Percentiles rank a stretch among this genome's conserved stretches.
phyloP scores from a whole-genome alignment of 1,284 basidiomycete genomes.

The Tranzscheliella williamsii region DNA sequence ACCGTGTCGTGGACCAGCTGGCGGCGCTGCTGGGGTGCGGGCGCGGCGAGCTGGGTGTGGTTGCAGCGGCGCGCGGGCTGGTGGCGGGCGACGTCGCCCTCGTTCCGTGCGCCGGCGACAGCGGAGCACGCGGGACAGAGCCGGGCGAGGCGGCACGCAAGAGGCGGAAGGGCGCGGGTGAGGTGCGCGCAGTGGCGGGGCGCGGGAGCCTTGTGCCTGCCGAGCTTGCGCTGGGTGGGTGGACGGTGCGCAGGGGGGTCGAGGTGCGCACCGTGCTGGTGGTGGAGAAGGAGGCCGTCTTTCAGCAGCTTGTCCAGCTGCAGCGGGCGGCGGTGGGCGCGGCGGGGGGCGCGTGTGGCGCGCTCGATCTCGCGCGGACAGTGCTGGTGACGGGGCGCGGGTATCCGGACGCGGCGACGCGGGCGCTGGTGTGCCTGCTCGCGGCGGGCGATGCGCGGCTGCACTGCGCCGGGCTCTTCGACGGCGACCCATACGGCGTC shows the following conservation, averaged over 20 bases:
- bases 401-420: conserved; percentile 46
- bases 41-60: conserved; percentile 23
- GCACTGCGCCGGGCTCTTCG: conserved; percentile 7
- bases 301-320: conserved; percentile 21
- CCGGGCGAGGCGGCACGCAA: neutral
- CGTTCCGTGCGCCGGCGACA: neutral
- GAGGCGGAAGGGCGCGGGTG: too few relatives aligned
- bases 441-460: neutral
- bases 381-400: conserved; percentile 38
- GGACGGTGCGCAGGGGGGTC: neutral
- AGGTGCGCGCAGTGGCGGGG: neutral
- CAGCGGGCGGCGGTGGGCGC: neutral
- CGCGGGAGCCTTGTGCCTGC: conserved; percentile 2
- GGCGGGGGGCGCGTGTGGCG: neutral
- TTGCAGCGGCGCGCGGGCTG: conserved; percentile 42
- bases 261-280: conserved; percentile 17
- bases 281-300: conserved; percentile 54
- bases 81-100: conserved; percentile 20
- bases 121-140: too few relatives aligned
- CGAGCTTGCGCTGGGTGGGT: neutral
- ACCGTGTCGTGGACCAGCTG: conserved; percentile 26
- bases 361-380: neutral
- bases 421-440: conserved; percentile 12
- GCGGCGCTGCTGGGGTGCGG: conserved; percentile 6
- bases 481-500: conserved; percentile 45